Evolutionary conservation across 1,284 basidiomycete genomes (phyloP).

Genomic region (Ustilago curta): DNA sequence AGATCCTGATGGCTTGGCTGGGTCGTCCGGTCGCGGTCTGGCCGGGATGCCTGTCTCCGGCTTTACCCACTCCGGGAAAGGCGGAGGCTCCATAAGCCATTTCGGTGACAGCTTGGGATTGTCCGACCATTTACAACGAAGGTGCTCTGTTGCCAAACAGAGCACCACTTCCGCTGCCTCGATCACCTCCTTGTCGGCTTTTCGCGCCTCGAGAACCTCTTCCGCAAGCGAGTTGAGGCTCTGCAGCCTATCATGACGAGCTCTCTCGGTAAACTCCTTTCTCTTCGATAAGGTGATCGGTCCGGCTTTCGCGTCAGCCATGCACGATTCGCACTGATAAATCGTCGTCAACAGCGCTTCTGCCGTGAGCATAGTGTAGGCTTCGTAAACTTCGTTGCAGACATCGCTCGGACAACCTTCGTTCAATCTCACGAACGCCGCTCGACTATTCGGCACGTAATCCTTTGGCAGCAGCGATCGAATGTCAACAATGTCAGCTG

Average conservation of each 20-base stretch:
- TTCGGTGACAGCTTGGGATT: background rate
- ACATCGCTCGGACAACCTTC: background rate
- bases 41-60: background rate
- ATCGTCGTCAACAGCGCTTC: slow-evolving; percentile 31
- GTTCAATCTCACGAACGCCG: background rate
- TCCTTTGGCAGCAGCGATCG: background rate
- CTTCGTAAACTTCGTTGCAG: background rate
- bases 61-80: slow-evolving; percentile 7
- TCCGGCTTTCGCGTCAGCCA: background rate
- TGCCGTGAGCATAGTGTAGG: slow-evolving; percentile 18
- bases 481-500: no score
- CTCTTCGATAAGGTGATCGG: no score
- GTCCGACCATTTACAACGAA: background rate
- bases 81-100: slow-evolving; percentile 19
- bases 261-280: no score
- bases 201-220: background rate
- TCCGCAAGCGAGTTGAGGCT: slow-evolving; percentile 5
- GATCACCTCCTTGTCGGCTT: slow-evolving; percentile 1
- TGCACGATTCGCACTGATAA: slow-evolving; percentile 11
- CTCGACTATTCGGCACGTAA: background rate
- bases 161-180: slow-evolving; percentile 3
- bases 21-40: background rate
- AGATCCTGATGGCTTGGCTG: background rate
- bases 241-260: background rate
- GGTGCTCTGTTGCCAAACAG: background rate